Evolutionary conservation across 305 asterid species (phyloP), one percentile per base, ranked within the genome.

Genomic region (Fraxinus baroniana): DNA sequence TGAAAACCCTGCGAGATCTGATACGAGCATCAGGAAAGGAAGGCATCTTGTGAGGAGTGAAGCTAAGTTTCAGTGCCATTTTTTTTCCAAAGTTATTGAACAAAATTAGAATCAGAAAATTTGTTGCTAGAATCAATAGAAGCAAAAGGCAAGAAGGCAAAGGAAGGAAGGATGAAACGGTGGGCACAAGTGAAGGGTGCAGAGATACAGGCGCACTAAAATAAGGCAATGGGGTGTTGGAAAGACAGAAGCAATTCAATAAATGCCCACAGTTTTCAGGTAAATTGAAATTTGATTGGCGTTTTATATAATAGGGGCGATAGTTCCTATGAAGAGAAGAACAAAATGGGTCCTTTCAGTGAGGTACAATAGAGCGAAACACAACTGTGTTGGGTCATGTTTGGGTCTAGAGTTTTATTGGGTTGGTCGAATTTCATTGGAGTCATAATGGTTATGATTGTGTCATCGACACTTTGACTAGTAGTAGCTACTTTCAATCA

Each of bases 1-100:
- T 90, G 82, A 83, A 84, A 84, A 90, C 93, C 74, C 86, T 79
- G 82, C 71, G 90, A 85, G 94, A 93, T 89, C 90, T 87, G 89
- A 80, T 75, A 22, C 82, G 81, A 70, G 88, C 72, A 41, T 83
- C 89, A 80, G 88, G 85, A 76, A 89, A 86, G n/a, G 91, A 72
- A 82, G 85, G 72, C 86, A 89, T 86, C 82, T 87, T 89, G 85
- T 60, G 89, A 73, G 88, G 24, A 66, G 88, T 84, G 88, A 82
- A 60, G 74, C 84, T 86, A 26, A 84, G 78, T 68, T 88, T 88
- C 81, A 93, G 86, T 77, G 93, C 94, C 95, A 91, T 91, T 85
- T 83, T 85, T 84, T 24, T 2, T 0, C 57, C 4, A 24, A 62
- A 24, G 24, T 62, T 62, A 62, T 9, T 22, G 30, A 2, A 8